Evolutionary conservation across 208 protist species (phyloP).

Genomic region (Leishmania tarentolae): DNA sequence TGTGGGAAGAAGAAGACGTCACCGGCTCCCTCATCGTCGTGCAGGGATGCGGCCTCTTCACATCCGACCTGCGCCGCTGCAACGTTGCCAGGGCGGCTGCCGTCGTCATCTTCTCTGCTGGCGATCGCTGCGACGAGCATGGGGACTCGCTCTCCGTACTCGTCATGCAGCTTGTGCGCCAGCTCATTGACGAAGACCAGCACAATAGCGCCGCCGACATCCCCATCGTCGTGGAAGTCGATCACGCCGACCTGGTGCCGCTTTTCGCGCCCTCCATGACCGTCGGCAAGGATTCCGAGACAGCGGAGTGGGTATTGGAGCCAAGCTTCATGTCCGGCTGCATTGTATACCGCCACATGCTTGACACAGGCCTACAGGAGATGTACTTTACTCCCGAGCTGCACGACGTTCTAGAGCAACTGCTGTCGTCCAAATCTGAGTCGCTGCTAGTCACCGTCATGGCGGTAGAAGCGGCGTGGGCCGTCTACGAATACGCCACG

Average conservation of each 20-base stretch:
- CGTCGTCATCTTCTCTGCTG: conserved; percentile 43
- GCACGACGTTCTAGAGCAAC: conserved; percentile 34
- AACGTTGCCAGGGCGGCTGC: conserved; percentile 34
- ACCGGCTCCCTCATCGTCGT: conserved; percentile 29
- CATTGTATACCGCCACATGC: conserved; percentile 46
- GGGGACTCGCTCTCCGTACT: conserved; percentile 42
- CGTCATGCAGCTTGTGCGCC: conserved; percentile 28
- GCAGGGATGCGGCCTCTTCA: conserved; percentile 45
- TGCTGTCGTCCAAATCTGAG: conserved; percentile 33
- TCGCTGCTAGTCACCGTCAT: conserved; percentile 35
- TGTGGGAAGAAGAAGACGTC: conserved; percentile 44
- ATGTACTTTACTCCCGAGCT: conserved; percentile 39
- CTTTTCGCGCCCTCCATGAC: conserved; percentile 23
- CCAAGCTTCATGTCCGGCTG: conserved; percentile 45
- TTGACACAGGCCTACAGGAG: conserved; percentile 43
- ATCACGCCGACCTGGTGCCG: conserved; percentile 28
- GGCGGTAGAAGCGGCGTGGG: conserved; percentile 24
- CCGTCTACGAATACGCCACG: conserved; percentile 28
- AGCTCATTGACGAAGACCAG: conserved; percentile 30
- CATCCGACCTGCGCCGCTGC: conserved; percentile 37
- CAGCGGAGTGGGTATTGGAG: conserved; percentile 39
- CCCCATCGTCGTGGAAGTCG: conserved; percentile 41
- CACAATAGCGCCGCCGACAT: conserved; percentile 19
- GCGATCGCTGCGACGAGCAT: conserved; percentile 42
- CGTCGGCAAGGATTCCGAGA: conserved; percentile 16